Base-by-base conservation (phyloP, 805 yeast species). In the Starmerella stigmatis region DNA sequence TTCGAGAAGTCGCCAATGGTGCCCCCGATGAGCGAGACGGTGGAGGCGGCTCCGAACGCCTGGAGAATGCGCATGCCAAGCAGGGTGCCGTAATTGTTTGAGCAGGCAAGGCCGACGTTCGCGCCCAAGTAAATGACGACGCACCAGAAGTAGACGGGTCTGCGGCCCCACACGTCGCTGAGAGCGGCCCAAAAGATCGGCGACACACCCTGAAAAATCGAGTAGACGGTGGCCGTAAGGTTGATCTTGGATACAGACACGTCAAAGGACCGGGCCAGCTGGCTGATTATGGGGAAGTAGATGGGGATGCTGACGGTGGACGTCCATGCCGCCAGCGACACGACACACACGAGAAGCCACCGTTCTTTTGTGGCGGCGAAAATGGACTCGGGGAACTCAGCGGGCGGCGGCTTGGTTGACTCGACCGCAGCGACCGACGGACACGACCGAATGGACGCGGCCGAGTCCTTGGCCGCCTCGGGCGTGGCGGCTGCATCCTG, bases 261-360 rank as follows among this genome's bases (percentile, higher is more conserved):
- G 36, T 69, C 39, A 54, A 86, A 82, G 23, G 75, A 61, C 0
- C 60, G 51, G 40, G 77, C 74, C 8, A 86, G 64, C 5, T 70
- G 66, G 0, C 78, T 74, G 15, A 86, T 62, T 0, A 86, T 86
- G 0, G 94, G 94, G 62, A 82, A 80, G 58, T 82, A 86, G 11
- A 85, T 82, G 0, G 94, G 82, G 52, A 80, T 74, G 0, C 88
- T 76, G 3, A 82, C 66, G 0, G 92, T 68, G 2, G 94, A 82
- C 12, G 45, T 11, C 27, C 43, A 44, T 2, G 49, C 47, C 3
- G 51, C 50, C 5, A 53, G 21, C 1, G 51, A 40, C 12, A 44
- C 39, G 2, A 42, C 38, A 3, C 32, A 17, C 20, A 53, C 52
- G 25, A 53, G 41, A 5, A 44, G n/a, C 51, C 52, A 53, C 16